These are phyloP conservation scores for Talaromyces sp. DNA, from an alignment of 2,329 filamentous ascomycete species.

Conservation along the genomic window DNA sequence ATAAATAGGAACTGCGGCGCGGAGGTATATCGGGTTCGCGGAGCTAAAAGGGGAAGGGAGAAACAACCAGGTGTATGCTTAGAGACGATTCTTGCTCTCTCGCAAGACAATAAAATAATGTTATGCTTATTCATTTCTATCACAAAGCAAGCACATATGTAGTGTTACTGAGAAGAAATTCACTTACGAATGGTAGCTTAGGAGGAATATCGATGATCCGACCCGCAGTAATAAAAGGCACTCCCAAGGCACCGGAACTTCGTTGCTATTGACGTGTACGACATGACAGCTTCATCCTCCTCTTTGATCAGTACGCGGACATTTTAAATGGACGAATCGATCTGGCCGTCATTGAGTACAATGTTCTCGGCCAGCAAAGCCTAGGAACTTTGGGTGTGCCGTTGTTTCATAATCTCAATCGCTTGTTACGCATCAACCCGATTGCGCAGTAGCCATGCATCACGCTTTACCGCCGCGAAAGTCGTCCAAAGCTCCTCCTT, in stretches of 20 bases:
- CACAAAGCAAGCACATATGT: background rate
- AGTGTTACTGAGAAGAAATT: background rate
- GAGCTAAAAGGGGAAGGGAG: background rate
- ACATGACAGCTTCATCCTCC: constrained; percentile 3
- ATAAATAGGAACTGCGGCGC: background rate
- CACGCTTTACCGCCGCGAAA: constrained; percentile 86
- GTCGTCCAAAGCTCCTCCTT: constrained; percentile 70
- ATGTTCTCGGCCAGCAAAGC: constrained; percentile 8
- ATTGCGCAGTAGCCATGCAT: constrained; percentile 59
- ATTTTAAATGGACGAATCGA: constrained; percentile 11
- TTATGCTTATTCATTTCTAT: background rate
- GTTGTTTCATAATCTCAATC: background rate
- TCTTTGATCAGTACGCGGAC: background rate
- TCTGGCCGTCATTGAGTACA: background rate
- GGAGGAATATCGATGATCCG: constrained; percentile 18
- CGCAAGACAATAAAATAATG: background rate
- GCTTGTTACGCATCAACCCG: background rate
- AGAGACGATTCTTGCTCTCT: background rate
- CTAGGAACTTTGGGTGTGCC: constrained; percentile 1
- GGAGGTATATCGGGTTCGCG: background rate
- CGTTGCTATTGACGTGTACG: background rate
- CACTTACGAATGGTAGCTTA: background rate
- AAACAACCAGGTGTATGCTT: background rate
- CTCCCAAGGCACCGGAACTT: background rate
- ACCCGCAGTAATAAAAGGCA: constrained; percentile 11